phyloP scores from a whole-genome alignment of 768 basidiomycete genomes.

The Lactarius sanguifluus region DNA sequence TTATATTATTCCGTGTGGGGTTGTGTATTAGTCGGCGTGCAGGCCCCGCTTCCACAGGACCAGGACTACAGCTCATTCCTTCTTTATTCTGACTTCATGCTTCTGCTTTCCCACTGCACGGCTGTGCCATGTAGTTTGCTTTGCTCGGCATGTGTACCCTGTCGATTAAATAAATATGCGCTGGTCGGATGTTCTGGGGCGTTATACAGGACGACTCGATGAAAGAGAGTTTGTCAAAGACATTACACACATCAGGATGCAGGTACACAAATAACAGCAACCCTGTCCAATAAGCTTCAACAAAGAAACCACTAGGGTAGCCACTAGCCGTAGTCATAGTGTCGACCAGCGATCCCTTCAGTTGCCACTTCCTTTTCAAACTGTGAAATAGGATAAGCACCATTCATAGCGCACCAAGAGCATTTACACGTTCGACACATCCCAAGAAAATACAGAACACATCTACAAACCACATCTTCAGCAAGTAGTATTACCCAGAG shows the following conservation, averaged over 20 bases:
- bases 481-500: constrained; percentile 11
- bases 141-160: constrained; percentile 5
- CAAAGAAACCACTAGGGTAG: background rate
- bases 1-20: constrained; percentile 1
- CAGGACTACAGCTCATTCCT: background rate
- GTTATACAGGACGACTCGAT: background rate
- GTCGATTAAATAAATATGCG: background rate
- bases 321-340: background rate
- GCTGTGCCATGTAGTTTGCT: constrained; percentile 19
- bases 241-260: background rate
- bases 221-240: background rate
- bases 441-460: constrained; percentile 12
- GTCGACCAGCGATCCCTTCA: background rate
- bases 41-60: background rate
- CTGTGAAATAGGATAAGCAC: constrained; percentile 1
- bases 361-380: background rate
- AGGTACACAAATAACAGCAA: background rate
- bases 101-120: constrained; percentile 7
- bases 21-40: constrained; percentile 7
- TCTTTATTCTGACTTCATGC: background rate
- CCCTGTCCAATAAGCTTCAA: background rate
- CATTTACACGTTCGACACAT: constrained; percentile 6
- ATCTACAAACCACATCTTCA: background rate
- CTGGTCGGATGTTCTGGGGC: background rate
- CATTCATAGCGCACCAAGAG: constrained; percentile 6